Evolutionary conservation across 768 basidiomycete species (phyloP), one percentile per base, ranked within the genome.

Genomic region (Boletus barrowsii): DNA sequence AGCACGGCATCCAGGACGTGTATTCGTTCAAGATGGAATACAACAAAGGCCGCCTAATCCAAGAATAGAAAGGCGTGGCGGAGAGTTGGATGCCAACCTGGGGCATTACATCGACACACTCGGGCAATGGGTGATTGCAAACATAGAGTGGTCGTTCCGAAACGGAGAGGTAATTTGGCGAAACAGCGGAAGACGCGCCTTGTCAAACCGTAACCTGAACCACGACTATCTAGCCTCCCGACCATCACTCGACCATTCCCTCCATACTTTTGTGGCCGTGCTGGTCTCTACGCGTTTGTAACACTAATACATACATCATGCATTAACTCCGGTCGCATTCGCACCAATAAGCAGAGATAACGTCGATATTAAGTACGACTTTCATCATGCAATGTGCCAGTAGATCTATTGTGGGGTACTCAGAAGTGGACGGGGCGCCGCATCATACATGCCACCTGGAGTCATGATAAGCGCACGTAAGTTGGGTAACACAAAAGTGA

Each of bases 1-100:
- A 41, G 35, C 22, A 42, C 13, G 40, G 33, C 49, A 55, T 46
- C 42, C 61, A 86, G 86, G 85, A 88, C 56, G 68, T 87, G 15
- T 87, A 86, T 62, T 87, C 84, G 9, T 88, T 87, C 68, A 82
- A 86, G 67, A 82, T 85, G 79, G 86, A 90, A 61, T 83, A 86
- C 60, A 77, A 80, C 47, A 80, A 80, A 60, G 87, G 85, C 18
- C 79, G 22, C 26, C 29, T 29, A 78, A 18, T 79, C 78, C 62
- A 63, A 62, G 36, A 72, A 68, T 7, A 71, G 88, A 26, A 76
- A 73, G 14, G 81, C 80, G 7, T 82, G 79, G 68, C 76, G 78
- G 7, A 58, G 69, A 73, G 13, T 68, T 81, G 37, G 83, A 86
- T 59, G 63, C 70, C 13, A 78, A 82, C 53, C 78, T 83, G 48